Conservation (phyloP, 2,329 filamentous ascomycete genomes). For the Hymenoscyphus albidus region DNA sequence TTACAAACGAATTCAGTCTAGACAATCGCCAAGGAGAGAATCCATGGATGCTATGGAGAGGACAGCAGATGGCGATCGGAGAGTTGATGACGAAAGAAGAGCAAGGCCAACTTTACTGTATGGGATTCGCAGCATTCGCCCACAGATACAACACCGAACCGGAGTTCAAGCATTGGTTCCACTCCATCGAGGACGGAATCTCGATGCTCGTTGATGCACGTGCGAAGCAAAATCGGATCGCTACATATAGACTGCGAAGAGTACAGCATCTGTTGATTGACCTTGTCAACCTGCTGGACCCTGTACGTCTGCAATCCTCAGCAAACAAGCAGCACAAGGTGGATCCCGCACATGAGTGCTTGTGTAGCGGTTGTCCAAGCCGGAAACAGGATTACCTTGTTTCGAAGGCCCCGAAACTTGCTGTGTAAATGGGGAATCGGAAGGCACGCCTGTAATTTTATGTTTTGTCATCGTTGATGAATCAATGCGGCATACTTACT, state of each 20-base stretch:
- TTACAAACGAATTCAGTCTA: slow-evolving; percentile 21
- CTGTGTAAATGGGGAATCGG: slow-evolving; percentile 1
- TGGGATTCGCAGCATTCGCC: slow-evolving; percentile 25
- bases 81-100: slow-evolving; percentile 28
- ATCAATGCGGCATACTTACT: too few relatives aligned
- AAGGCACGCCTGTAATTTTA: too few relatives aligned
- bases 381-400: slow-evolving; percentile 4
- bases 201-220: slow-evolving; percentile 14
- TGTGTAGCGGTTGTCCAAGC: slow-evolving; percentile 21
- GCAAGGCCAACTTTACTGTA: slow-evolving; percentile 24
- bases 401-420: slow-evolving; percentile 12
- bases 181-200: slow-evolving; percentile 21
- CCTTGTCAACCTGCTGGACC: slow-evolving; percentile 23
- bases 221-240: slow-evolving; percentile 8
- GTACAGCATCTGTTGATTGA: slow-evolving; percentile 25
- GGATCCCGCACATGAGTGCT: slow-evolving; percentile 22
- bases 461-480: too few relatives aligned
- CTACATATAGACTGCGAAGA: slow-evolving; percentile 22
- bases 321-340: slow-evolving; percentile 18
- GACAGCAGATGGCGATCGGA: slow-evolving; percentile 31
- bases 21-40: slow-evolving; percentile 17
- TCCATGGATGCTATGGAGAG: slow-evolving; percentile 31
- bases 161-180: slow-evolving; percentile 22
- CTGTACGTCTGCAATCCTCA: slow-evolving; percentile 8
- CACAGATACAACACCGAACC: slow-evolving; percentile 18